A percentile compares a stretch with the other conserved stretches of the same genome.
Conservation (phyloP, 306 rosid species). For the Vigna hirtella region DNA sequence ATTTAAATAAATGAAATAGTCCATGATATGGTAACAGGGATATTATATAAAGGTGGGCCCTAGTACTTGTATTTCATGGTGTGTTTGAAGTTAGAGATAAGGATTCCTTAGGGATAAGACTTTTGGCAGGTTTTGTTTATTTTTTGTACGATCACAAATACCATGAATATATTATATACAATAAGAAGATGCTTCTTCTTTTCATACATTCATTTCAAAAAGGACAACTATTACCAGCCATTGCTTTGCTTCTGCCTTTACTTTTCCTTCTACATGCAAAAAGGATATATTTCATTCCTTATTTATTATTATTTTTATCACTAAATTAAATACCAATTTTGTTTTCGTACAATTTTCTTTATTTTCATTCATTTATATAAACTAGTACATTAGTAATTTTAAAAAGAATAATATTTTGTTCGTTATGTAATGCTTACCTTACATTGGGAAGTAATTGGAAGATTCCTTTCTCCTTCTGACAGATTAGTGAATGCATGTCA, state of each 20-base stretch:
- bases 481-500: too few relatives aligned
- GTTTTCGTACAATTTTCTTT: background rate
- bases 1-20: too few relatives aligned
- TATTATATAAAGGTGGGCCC: constrained; percentile 2
- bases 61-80: background rate
- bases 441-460: background rate
- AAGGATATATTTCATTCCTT: background rate
- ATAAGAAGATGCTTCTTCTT: constrained; percentile 42
- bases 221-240: constrained; percentile 45
- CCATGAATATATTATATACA: background rate
- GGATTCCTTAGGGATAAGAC: constrained; percentile 56
- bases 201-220: background rate
- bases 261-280: background rate
- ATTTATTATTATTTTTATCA: too few relatives aligned
- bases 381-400: background rate
- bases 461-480: background rate
- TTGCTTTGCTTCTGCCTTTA: constrained; percentile 38
- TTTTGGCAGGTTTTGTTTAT: constrained; percentile 36
- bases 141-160: constrained; percentile 11
- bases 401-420: background rate
- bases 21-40: background rate
- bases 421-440: background rate
- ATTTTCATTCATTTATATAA: background rate
- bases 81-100: constrained; percentile 40
- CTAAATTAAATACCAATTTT: background rate